Evolutionary conservation across 257 asterid species (phyloP).

Genomic region (Haberlea rhodopensis): DNA sequence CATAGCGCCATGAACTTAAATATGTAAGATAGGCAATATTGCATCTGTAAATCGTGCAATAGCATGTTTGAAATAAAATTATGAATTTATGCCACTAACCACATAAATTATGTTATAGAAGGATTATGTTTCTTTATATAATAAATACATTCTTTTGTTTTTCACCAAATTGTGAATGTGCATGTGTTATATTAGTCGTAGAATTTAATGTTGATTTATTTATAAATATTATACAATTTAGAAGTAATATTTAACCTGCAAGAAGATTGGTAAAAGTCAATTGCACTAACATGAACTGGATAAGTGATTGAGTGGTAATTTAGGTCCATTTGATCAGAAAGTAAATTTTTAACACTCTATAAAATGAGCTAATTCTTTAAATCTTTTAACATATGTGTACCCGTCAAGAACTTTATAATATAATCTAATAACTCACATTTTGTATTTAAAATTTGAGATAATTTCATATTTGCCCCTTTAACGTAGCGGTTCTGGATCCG

Average conservation of each 20-base stretch:
- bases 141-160: not conserved
- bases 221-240: not conserved
- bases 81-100: not conserved
- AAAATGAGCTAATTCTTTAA: not conserved
- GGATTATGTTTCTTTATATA: not conserved
- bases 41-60: not conserved
- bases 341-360: not conserved
- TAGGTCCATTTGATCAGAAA: too few relatives aligned
- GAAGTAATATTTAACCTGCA: not conserved
- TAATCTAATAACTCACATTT: not conserved
- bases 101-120: not conserved
- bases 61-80: too few relatives aligned
- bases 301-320: too few relatives aligned
- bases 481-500: not conserved
- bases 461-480: not conserved
- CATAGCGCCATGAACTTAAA: not conserved
- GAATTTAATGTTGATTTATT: not conserved
- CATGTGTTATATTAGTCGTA: not conserved
- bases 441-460: not conserved
- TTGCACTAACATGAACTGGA: not conserved
- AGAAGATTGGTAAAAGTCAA: not conserved
- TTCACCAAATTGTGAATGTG: not conserved
- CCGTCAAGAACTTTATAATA: not conserved
- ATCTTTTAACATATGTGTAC: not conserved
- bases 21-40: not conserved